These are phyloP conservation scores for Colletotrichum siamense DNA, from an alignment of 2,329 filamentous ascomycete genomes.

Conservation along the genomic window DNA sequence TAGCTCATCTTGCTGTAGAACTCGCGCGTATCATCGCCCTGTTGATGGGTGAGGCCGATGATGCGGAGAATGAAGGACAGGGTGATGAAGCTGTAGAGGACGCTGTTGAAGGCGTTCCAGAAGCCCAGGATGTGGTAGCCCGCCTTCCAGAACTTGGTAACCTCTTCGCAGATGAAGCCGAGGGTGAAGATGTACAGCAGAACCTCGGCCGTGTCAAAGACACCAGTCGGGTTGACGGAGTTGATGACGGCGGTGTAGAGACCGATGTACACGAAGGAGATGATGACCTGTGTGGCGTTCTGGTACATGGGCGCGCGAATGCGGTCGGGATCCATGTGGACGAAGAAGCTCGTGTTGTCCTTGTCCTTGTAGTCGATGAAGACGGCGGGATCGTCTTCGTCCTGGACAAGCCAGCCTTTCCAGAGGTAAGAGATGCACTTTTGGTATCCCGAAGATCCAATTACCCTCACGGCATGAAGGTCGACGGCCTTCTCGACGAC, in stretches of 20 bases:
- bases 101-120: conserved; percentile 94
- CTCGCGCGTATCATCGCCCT: conserved; percentile 55
- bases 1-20: conserved; percentile 84
- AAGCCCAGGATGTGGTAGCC: conserved; percentile 91
- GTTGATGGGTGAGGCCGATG: conserved; percentile 72
- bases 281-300: conserved; percentile 84
- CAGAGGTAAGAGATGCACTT: conserved; percentile 94
- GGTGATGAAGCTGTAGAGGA: conserved; percentile 79
- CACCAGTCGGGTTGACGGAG: conserved; percentile 84
- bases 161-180: conserved; percentile 88
- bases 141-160: conserved; percentile 91
- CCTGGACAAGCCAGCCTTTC: conserved; percentile 96
- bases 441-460: conserved; percentile 92
- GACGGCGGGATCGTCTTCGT: conserved; percentile 86
- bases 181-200: conserved; percentile 90
- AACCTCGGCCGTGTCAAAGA: conserved; percentile 83
- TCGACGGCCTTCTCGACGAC: conserved; percentile 95
- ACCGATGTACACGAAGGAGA: conserved; percentile 81
- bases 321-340: conserved; percentile 90
- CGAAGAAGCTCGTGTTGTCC: conserved; percentile 77
- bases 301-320: conserved; percentile 94
- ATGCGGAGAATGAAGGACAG: conserved; percentile 82
- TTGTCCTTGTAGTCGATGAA: conserved; percentile 90
- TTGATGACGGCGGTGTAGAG: conserved; percentile 94
- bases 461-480: conserved; percentile 85